A percentile compares a stretch with the other conserved stretches of the same genome.
Conservation (phyloP, 2,329 filamentous ascomycete genomes). For the Verticillium albo-atrum region DNA sequence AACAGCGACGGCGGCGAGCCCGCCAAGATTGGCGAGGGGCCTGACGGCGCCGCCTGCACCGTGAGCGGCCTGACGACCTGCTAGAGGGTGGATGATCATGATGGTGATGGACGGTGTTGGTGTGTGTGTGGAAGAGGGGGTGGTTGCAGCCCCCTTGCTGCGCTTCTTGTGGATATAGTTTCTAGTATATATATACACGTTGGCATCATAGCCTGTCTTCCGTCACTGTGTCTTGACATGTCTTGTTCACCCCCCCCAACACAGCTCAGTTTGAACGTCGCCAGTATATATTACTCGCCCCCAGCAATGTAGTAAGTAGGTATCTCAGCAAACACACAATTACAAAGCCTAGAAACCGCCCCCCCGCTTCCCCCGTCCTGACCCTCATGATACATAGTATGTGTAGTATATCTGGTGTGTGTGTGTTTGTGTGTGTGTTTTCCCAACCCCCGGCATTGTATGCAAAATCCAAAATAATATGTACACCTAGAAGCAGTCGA, state of each 20-base stretch:
- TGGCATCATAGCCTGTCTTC: background rate
- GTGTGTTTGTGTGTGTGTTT: background rate
- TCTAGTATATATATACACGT: background rate
- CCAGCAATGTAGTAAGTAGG: background rate
- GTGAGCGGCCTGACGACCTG: conserved; percentile 7
- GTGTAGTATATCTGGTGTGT: background rate
- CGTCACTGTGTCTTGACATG: too few relatives aligned
- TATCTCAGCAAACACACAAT: background rate
- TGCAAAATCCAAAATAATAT: background rate
- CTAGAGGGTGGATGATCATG: background rate
- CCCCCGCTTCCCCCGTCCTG: background rate
- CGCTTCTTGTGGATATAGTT: background rate
- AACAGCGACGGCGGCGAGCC: conserved; percentile 29
- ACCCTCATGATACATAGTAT: background rate
- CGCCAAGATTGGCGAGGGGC: conserved; percentile 26
- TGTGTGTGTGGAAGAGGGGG: too few relatives aligned
- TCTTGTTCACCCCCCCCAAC: too few relatives aligned
- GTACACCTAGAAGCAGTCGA: background rate
- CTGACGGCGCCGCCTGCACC: conserved; percentile 20
- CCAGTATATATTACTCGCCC: background rate
- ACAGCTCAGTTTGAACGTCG: too few relatives aligned
- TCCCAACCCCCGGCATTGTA: background rate
- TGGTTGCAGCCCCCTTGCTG: background rate
- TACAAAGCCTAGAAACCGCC: background rate
- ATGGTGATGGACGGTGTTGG: too few relatives aligned